phyloP scores from a whole-genome alignment of 306 rosid species.

The Luffa acutangula region DNA sequence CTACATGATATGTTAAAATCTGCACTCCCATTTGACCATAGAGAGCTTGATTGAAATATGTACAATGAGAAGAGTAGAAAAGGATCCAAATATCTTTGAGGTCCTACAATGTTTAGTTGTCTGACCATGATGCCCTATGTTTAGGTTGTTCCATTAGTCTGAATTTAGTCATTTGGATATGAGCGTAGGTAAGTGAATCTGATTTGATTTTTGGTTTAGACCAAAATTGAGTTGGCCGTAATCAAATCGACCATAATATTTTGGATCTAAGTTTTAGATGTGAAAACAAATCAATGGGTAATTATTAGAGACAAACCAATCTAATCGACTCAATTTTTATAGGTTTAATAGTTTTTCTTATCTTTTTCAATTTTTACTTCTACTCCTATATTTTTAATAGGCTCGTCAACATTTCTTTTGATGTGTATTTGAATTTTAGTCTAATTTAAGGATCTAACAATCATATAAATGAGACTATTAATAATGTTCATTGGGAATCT shows the following conservation, averaged over 20 bases:
- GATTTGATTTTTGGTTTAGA: neutral
- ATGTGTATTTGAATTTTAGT: too few species aligned
- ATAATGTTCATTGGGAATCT: too few species aligned
- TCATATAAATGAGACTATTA: too few species aligned
- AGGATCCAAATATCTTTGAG: neutral
- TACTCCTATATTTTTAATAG: too few species aligned
- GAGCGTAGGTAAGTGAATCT: neutral
- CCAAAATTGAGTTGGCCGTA: neutral
- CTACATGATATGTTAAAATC: neutral
- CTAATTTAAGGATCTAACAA: too few species aligned
- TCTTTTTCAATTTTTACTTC: neutral
- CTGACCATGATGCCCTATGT: neutral
- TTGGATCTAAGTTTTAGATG: neutral
- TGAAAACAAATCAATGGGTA: neutral
- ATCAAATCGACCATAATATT: neutral
- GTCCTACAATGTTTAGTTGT: neutral
- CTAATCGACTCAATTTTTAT: neutral
- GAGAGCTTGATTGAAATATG: neutral
- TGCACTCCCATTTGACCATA: neutral
- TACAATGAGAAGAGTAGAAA: neutral
- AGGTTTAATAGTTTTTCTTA: neutral
- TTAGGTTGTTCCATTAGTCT: neutral
- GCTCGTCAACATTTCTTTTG: too few species aligned
- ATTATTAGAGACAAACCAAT: neutral
- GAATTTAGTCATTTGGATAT: neutral